These are phyloP conservation scores for Alternaria sp. DNA, from an alignment of 2,329 filamentous ascomycete genomes.

Conservation along the genomic window DNA sequence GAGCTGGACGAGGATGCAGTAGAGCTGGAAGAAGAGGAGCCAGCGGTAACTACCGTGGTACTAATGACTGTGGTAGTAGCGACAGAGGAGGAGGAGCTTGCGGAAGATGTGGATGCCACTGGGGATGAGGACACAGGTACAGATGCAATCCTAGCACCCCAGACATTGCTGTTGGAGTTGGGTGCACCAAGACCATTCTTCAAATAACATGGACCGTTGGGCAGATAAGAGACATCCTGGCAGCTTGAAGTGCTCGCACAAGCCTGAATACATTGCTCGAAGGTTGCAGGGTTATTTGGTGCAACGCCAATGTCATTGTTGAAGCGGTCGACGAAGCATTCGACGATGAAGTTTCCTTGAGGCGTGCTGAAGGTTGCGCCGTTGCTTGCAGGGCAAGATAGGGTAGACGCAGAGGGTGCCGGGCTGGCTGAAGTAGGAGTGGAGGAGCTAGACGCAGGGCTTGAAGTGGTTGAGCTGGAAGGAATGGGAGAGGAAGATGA, in stretches of 20 bases:
- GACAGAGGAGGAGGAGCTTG: background rate
- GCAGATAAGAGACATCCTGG: constrained; percentile 17
- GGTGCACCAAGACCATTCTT: constrained; percentile 18
- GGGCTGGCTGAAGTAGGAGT: constrained; percentile 2
- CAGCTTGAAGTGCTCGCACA: constrained; percentile 13
- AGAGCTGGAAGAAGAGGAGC: constrained; percentile 1
- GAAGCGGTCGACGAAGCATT: constrained; percentile 20
- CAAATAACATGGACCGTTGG: constrained; percentile 22
- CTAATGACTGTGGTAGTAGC: background rate
- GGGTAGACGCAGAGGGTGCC: background rate
- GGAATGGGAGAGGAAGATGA: background rate
- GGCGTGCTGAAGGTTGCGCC: constrained; percentile 15
- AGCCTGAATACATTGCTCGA: constrained; percentile 13
- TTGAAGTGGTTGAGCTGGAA: constrained; percentile 1
- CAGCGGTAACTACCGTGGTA: background rate
- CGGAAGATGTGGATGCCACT: background rate
- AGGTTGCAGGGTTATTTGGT: constrained; percentile 3
- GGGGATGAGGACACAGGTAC: background rate
- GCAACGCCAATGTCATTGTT: constrained; percentile 13
- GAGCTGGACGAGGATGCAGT: background rate
- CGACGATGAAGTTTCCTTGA: constrained; percentile 18
- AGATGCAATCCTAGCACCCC: constrained; percentile 16
- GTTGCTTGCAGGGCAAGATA: constrained; percentile 16
- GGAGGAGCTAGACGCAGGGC: background rate
- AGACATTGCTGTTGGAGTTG: constrained; percentile 11